A percentile compares a stretch with the other conserved stretches of the same genome.
These are phyloP conservation scores for Grigorovia yakushimaensis DNA, from an alignment of 805 yeast species.

Conservation along the genomic window DNA sequence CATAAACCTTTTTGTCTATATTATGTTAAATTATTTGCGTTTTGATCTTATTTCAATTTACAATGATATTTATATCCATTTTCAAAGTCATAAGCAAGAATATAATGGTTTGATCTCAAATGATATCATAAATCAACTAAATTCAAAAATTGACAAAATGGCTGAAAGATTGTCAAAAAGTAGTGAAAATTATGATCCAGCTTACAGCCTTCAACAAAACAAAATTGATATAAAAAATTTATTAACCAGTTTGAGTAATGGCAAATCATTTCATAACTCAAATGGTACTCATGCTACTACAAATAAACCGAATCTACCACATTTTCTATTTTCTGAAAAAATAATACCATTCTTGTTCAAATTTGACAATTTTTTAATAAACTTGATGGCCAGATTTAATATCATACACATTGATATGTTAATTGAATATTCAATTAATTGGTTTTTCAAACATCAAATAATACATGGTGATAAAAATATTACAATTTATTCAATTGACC, in stretches of 20 bases:
- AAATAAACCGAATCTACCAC: background rate
- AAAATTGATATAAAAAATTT: background rate
- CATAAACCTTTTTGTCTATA: background rate
- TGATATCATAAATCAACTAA: background rate
- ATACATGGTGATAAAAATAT: background rate
- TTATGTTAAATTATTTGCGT: background rate
- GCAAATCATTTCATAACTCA: background rate
- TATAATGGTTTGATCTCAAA: background rate
- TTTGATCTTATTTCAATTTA: background rate
- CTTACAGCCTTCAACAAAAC: background rate
- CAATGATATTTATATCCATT: background rate
- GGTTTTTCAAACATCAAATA: slow-evolving; percentile 1
- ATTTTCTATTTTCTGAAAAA: background rate
- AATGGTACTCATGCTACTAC: background rate
- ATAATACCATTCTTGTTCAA: background rate
- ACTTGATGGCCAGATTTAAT: background rate
- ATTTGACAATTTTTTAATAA: background rate
- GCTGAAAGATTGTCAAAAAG: background rate
- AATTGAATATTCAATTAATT: slow-evolving; percentile 1
- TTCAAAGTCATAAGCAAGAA: background rate
- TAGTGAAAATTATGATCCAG: background rate
- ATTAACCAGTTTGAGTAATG: background rate
- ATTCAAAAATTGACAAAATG: background rate
- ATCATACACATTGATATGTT: background rate
- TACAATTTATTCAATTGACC: background rate